These are phyloP conservation scores for Wickerhamiella azymoides DNA, from an alignment of 805 yeast genomes.

Conservation along the genomic window DNA sequence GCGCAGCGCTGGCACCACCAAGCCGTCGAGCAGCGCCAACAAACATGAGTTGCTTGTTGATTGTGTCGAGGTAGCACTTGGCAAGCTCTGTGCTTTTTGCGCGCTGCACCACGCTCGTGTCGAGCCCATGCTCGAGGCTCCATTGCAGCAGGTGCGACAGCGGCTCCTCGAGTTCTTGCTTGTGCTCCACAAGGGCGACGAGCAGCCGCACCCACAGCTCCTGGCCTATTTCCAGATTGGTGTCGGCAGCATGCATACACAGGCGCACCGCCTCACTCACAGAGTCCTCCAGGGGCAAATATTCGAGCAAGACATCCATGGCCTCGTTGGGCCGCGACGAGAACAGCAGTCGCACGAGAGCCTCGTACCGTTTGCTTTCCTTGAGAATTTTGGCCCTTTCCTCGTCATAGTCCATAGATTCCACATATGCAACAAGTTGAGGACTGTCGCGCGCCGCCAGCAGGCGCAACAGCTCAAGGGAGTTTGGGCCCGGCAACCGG, in stretches of 20 bases:
- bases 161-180: neutral
- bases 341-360: neutral
- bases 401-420: neutral
- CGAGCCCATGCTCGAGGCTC: neutral
- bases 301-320: neutral
- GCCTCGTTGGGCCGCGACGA: neutral
- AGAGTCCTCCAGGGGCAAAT: conserved; percentile 8
- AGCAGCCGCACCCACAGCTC: conserved; percentile 30
- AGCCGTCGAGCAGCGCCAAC: neutral
- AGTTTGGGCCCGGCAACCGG: neutral
- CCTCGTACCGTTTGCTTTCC: neutral
- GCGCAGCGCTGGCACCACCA: neutral
- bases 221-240: conserved; percentile 21
- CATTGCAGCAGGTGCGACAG: neutral
- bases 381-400: neutral
- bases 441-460: neutral
- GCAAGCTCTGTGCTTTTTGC: neutral
- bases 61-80: neutral
- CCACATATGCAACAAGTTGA: neutral
- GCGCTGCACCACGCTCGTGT: neutral
- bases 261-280: conserved; percentile 16
- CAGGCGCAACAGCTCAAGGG: neutral
- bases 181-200: conserved; percentile 26
- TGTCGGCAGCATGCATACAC: conserved; percentile 14
- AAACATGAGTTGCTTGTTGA: neutral